These are phyloP conservation scores for Coemansia erecta DNA, from an alignment of 192 early-diverging fungal genomes.

Conservation along the genomic window DNA sequence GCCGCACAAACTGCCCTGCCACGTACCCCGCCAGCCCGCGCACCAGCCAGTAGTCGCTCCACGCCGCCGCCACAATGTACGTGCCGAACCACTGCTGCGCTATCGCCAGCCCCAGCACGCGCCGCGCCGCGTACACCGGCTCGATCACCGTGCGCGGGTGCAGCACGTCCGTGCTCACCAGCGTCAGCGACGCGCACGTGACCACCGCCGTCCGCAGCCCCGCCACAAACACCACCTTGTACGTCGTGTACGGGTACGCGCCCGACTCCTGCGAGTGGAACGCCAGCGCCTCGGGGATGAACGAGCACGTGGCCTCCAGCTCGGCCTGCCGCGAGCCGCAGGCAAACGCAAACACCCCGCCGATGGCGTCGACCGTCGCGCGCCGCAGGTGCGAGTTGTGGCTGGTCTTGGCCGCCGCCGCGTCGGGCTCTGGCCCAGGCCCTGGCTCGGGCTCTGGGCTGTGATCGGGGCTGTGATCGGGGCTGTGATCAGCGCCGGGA, in stretches of 20 bases:
- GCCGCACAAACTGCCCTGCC: constrained; percentile 69
- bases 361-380: constrained; percentile 44
- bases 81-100: constrained; percentile 96
- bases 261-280: constrained; percentile 88
- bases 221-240: constrained; percentile 87
- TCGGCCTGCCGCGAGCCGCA: constrained; percentile 61
- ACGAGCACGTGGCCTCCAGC: constrained; percentile 62
- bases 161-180: constrained; percentile 68
- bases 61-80: constrained; percentile 65
- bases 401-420: constrained; percentile 18
- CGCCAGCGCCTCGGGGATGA: constrained; percentile 62
- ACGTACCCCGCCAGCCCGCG: constrained; percentile 78
- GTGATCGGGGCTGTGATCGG: not conserved
- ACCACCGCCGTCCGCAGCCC: constrained; percentile 65
- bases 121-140: constrained; percentile 81
- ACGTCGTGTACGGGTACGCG: constrained; percentile 81
- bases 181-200: constrained; percentile 77
- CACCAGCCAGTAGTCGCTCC: constrained; percentile 90
- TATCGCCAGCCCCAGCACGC: constrained; percentile 64
- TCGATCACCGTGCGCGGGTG: constrained; percentile 78
- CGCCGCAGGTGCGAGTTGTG: constrained; percentile 20
- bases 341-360: constrained; percentile 72
- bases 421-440: no score
- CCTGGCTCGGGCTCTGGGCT: no score
- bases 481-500: not conserved